A percentile compares a stretch with the other conserved stretches of the same genome.
phyloP scores from a whole-genome alignment of 345 rosid species.

The Ceriops decandra region DNA sequence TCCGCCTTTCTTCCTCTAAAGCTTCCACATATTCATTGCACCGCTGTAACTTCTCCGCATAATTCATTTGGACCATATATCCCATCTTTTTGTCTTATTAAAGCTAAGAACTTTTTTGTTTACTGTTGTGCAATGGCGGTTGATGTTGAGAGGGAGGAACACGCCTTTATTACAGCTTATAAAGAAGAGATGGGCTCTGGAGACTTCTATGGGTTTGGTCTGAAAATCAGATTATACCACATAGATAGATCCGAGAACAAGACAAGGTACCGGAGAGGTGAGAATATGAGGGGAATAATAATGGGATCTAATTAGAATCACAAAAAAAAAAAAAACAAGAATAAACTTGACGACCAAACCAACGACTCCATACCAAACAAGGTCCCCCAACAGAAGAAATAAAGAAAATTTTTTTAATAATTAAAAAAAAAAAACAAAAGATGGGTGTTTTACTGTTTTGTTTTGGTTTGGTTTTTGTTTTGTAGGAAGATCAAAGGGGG shows the following conservation, averaged over 20 bases:
- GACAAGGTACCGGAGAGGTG: constrained; percentile 6
- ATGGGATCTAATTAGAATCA: constrained; percentile 75
- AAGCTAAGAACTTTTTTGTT: not conserved
- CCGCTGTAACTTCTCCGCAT: constrained; percentile 45
- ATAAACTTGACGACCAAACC: constrained; percentile 34
- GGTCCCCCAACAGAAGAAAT: not conserved
- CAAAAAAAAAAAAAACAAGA: constrained; percentile 26
- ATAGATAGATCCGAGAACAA: constrained; percentile 42
- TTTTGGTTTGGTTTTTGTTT: not conserved
- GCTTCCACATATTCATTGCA: constrained; percentile 62
- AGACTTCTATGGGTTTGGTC: not conserved
- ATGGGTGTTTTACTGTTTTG: too few species aligned
- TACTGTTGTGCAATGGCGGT: too few species aligned
- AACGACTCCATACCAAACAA: not conserved
- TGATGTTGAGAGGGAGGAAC: too few species aligned
- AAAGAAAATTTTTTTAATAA: not conserved
- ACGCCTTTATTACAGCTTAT: too few species aligned
- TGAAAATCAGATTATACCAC: constrained; percentile 12
- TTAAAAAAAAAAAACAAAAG: not conserved
- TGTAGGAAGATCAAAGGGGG: not conserved
- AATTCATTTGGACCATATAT: constrained; percentile 33
- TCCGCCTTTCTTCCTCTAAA: constrained; percentile 79
- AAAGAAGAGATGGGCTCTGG: not conserved
- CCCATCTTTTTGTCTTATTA: not conserved
- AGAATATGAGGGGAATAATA: constrained; percentile 26